Evolutionary conservation across 495 filamentous ascomycete genomes (phyloP), one percentile per base, ranked within the genome.

Genomic region (Sporormia fimetaria): DNA sequence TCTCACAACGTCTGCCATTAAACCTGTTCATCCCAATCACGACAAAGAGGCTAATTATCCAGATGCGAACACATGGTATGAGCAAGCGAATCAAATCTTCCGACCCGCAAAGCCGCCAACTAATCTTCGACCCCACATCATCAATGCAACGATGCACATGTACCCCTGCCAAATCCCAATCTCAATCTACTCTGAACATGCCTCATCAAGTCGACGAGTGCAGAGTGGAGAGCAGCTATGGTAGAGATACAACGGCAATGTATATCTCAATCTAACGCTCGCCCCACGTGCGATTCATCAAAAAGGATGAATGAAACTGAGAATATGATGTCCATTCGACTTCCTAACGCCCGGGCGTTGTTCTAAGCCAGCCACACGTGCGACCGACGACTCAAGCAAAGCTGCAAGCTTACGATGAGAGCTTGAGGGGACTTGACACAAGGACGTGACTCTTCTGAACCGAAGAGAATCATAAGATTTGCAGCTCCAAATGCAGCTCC

Each of bases 121-220:
- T 39, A 49, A 49, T 49, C 45, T 21, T 16, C 20, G 15, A 12
- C 25, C 21, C 20, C 14, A 14, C 10, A 21, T 37, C 45, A 49
- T 42, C 20, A 42, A 6, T 6, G 17, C n/a, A 11, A n/a, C 18
- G 28, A 47, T 41, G 20, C 28, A 6, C 15, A 31, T 42, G 33
- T 42, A 32, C 21, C 45, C 33, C 25, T 28, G 26, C 20, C 38
- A 34, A 15, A 33, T 24, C 45, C 45, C 16, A 37, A n/a, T 38
- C 26, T 14, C 23, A 42, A 42, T 42, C 22, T 49, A 37, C 20
- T 7, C 26, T 37, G 18, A 42, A 16, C 33, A 38, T 26, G 12
- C 21, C 29, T 49, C 45, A 49, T 49, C 14, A 23, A 49, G 25
- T 26, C 18, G 23, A 31, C 37, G 15, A 49, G 11, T 23, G 6